Conservation (phyloP, 768 basidiomycete species). For the Paxillus involutus region DNA sequence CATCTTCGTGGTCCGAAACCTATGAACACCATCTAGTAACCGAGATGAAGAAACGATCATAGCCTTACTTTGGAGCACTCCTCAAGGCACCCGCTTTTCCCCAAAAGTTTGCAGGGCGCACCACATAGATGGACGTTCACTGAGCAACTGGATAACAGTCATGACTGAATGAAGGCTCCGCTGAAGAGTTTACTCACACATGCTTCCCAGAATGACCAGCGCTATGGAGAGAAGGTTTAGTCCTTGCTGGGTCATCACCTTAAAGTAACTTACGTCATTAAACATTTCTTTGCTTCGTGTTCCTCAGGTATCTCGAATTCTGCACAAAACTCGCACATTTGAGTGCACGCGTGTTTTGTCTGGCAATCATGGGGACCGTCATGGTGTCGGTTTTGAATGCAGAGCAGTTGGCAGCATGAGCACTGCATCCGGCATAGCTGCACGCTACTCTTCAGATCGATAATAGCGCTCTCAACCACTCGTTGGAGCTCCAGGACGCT, state of each 20-base stretch:
- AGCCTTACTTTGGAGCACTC: conserved; percentile 49
- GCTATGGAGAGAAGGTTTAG: conserved; percentile 25
- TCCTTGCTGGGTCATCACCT: background rate
- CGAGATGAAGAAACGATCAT: background rate
- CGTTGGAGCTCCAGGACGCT: conserved; percentile 46
- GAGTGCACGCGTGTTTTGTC: conserved; percentile 47
- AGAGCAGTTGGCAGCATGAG: conserved; percentile 45
- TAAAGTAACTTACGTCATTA: conserved; percentile 41
- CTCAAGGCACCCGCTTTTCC: conserved; percentile 50
- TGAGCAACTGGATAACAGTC: conserved; percentile 41
- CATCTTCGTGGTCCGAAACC: conserved; percentile 47
- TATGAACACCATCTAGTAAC: conserved; percentile 20
- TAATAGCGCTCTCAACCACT: conserved; percentile 38
- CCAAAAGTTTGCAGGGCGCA: conserved; percentile 43
- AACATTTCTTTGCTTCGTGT: conserved; percentile 34
- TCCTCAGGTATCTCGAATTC: conserved; percentile 30
- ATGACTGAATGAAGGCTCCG: background rate
- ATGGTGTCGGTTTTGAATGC: conserved; percentile 48
- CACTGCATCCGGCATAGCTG: conserved; percentile 56
- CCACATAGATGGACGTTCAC: conserved; percentile 57
- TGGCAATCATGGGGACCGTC: conserved; percentile 47
- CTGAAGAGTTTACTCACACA: conserved; percentile 39
- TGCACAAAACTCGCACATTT: conserved; percentile 42
- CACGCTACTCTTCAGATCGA: conserved; percentile 47
- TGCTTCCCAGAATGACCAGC: conserved; percentile 58